phyloP scores from a whole-genome alignment of 345 rosid genomes.

The Anastatica hierochuntica region DNA sequence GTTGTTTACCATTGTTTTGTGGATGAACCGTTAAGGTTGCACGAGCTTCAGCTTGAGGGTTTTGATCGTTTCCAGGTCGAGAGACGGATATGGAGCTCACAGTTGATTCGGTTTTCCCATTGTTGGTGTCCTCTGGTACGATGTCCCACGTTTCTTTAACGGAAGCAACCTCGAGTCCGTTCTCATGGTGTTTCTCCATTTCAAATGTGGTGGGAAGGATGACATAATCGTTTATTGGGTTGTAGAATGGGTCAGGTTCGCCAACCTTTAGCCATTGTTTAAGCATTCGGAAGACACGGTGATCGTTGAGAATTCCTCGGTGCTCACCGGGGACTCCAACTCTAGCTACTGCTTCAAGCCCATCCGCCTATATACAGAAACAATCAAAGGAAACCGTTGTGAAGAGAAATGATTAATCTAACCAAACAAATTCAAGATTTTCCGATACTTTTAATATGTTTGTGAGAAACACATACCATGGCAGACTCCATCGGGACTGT shows the following conservation, averaged over 20 bases:
- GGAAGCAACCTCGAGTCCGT: constrained; percentile 64
- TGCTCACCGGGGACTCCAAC: constrained; percentile 95
- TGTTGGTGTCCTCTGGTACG: constrained; percentile 32
- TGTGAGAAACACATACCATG: constrained; percentile 39
- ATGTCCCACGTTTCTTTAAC: constrained; percentile 94
- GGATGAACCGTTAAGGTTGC: constrained; percentile 54
- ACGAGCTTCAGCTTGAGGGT: constrained; percentile 41
- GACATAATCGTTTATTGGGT: constrained; percentile 83
- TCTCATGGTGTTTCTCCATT: constrained; percentile 45
- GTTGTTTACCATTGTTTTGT: constrained; percentile 54
- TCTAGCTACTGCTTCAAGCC: constrained; percentile 85
- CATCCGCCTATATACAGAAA: constrained; percentile 58
- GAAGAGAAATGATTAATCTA: not conserved
- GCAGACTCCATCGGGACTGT: constrained; percentile 91
- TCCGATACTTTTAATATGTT: not conserved
- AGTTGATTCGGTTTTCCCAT: constrained; percentile 15
- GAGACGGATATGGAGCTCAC: constrained; percentile 58
- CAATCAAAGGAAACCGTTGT: not conserved
- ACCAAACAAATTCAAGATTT: too few relatives aligned
- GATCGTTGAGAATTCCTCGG: constrained; percentile 80
- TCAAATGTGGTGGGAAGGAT: constrained; percentile 68
- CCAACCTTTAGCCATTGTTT: constrained; percentile 89
- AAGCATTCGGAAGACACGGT: constrained; percentile 73
- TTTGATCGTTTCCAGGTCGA: constrained; percentile 23
- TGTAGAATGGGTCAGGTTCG: constrained; percentile 68